Percentiles rank a stretch among this genome's conserved stretches.
phyloP scores from a whole-genome alignment of 176 grass and related monocot species.

The Alopecurus myosuroides region DNA sequence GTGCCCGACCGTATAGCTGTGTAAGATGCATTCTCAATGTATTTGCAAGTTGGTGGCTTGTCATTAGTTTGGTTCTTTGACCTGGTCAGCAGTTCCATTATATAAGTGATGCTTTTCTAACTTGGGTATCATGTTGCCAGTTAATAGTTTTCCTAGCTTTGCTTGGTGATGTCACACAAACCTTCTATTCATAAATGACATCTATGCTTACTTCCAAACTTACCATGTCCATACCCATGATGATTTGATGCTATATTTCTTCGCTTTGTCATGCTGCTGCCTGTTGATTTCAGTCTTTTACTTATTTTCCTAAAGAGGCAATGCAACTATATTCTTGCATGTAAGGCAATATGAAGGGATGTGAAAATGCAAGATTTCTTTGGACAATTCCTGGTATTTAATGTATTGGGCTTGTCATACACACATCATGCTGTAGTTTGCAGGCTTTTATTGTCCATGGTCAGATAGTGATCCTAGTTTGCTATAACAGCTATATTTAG shows the following conservation, averaged over 20 bases:
- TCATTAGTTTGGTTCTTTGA: not conserved
- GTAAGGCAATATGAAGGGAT: not conserved
- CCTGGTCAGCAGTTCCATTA: not conserved
- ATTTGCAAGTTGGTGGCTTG: slow-evolving; percentile 1
- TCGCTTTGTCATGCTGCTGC: not conserved
- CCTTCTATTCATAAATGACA: not conserved
- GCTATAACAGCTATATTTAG: not conserved
- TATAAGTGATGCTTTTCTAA: not conserved
- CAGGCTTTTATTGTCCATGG: not conserved
- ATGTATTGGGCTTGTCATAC: not conserved
- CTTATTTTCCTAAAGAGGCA: not conserved
- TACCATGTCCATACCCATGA: not conserved
- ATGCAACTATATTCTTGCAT: not conserved
- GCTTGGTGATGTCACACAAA: not conserved
- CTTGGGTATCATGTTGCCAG: not conserved
- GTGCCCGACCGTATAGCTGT: slow-evolving; percentile 86
- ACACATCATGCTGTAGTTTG: not conserved
- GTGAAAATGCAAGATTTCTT: not conserved
- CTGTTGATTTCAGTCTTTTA: not conserved
- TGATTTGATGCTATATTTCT: not conserved
- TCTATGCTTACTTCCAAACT: not conserved
- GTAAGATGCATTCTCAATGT: slow-evolving; percentile 36
- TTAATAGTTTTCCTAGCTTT: not conserved
- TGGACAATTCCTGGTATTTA: not conserved
- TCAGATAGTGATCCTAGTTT: not conserved